These are phyloP conservation scores for Pestalotiopsis fici DNA, from an alignment of 2,329 filamentous ascomycete species.

Conservation along the genomic window DNA sequence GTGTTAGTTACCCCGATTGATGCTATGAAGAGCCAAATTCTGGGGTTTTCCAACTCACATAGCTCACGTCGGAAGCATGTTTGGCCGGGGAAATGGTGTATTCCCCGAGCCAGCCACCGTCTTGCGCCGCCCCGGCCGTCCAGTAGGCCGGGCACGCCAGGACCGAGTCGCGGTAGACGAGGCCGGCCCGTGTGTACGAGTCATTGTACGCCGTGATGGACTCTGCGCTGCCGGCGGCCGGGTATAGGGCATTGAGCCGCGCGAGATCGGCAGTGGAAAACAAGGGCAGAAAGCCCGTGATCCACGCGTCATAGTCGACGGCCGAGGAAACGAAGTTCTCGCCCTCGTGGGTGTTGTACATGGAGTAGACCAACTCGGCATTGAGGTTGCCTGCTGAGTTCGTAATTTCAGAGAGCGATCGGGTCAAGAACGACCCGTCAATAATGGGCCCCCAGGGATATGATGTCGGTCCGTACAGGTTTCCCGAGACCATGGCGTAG, in stretches of 20 bases:
- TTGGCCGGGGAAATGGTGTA: constrained; percentile 61
- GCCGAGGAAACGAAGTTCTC: constrained; percentile 58
- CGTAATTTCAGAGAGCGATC: constrained; percentile 46
- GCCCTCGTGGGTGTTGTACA: constrained; percentile 65
- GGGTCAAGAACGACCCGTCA: constrained; percentile 52
- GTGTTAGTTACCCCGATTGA: too few species aligned
- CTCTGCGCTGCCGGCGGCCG: constrained; percentile 45
- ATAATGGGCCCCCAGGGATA: constrained; percentile 65
- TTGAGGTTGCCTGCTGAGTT: constrained; percentile 18
- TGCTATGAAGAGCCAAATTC: background rate
- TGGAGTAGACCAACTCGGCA: constrained; percentile 44
- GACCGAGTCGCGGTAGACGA: constrained; percentile 60
- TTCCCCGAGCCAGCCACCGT: constrained; percentile 55
- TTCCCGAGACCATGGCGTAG: constrained; percentile 45
- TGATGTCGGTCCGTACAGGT: constrained; percentile 55
- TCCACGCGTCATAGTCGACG: constrained; percentile 52
- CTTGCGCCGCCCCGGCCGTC: constrained; percentile 46
- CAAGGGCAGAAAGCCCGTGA: constrained; percentile 53
- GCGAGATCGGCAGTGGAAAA: constrained; percentile 40
- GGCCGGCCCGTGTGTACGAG: constrained; percentile 51
- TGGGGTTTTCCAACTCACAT: constrained; percentile 37
- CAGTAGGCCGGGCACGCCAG: constrained; percentile 63
- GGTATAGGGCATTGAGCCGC: constrained; percentile 46
- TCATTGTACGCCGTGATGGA: constrained; percentile 47
- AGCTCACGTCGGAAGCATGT: constrained; percentile 59